Evolutionary conservation across 2,329 filamentous ascomycete genomes (phyloP).

Genomic region (Ascocoryne sarcoides): DNA sequence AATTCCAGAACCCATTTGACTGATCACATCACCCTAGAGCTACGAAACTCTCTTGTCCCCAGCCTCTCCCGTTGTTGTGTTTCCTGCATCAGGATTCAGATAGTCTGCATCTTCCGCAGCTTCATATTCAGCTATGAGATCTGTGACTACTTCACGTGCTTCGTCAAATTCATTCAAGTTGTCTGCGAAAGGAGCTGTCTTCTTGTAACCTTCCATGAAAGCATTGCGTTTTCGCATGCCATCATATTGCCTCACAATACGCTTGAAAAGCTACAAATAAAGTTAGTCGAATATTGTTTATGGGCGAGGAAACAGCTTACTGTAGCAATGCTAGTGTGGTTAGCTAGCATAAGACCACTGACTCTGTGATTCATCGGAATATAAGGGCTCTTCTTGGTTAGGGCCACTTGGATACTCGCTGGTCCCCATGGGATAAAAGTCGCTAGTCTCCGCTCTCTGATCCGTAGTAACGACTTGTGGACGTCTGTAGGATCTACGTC

Average conservation of each 20-base stretch:
- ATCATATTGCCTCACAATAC: conserved; percentile 87
- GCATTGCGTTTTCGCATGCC: conserved; percentile 92
- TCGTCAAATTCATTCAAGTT: conserved; percentile 93
- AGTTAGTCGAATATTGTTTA: not conserved
- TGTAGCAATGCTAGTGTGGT: conserved; percentile 94
- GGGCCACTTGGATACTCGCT: conserved; percentile 91
- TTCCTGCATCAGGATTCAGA: conserved; percentile 51
- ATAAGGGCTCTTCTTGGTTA: conserved; percentile 95
- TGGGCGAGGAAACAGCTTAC: conserved; percentile 34
- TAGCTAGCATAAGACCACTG: conserved; percentile 93
- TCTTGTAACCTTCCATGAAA: conserved; percentile 94
- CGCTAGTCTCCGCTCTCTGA: conserved; percentile 85
- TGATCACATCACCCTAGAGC: conserved; percentile 3
- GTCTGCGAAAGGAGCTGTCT: conserved; percentile 86
- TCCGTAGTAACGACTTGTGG: conserved; percentile 93
- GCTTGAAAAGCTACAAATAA: conserved; percentile 65
- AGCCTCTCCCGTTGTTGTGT: conserved; percentile 21
- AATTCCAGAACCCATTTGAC: conserved; percentile 1
- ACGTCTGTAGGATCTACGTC: conserved; percentile 97
- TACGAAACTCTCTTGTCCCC: conserved; percentile 23
- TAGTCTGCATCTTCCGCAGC: conserved; percentile 89
- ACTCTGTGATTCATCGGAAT: conserved; percentile 90
- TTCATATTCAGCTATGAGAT: conserved; percentile 90
- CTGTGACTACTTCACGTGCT: conserved; percentile 80
- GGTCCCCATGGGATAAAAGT: conserved; percentile 99